Evolutionary conservation across 352 stramenopile genomes (phyloP), one percentile per base, ranked within the genome.

Genomic region (Phytophthora sojae): DNA sequence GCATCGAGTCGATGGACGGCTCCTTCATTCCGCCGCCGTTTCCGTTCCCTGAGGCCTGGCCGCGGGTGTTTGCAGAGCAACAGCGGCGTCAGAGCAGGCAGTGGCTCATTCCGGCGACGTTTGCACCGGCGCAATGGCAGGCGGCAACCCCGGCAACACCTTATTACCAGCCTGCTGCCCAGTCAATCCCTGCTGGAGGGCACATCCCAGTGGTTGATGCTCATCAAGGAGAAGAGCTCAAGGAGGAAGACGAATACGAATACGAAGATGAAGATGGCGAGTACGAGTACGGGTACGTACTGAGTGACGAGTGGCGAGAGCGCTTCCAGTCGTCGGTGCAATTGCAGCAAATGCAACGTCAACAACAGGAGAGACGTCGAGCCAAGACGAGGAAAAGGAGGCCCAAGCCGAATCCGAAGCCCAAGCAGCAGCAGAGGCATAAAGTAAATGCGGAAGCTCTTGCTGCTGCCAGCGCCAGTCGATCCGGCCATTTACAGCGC

Each of bases 41-140:
- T 74, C 88, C 88, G 67, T 93, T 96, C 67, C 85, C 85, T 17
- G 81, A 92, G 59, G 76, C 66, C 39, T 96, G 88, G 88, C 69
- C 77, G 49, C 51, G 61, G 44, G 49, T 94, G 25, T 83, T 88
- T 42, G 47, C 61, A 0, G 60, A 77, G 45, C 70, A 82, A 44
- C 69, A 71, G 44, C 68, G 76, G 26, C 35, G 19, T 4, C 74
- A 85, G 23, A 67, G 61, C 30, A 57, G 47, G 23, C 59, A 29
- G 17, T 95, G 88, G 88, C 76, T 96, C 19, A 86, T 69, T 9
- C 81, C 85, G 0, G 67, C 32, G 11, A 80, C 67, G 0, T 63
- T 67, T n/a, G 7, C 3, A 12, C 30, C 42, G 29, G 49, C 51
- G 32, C 37, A 57, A 53, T 59, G 44, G 21, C 32, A 37, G 11